Base-by-base conservation (phyloP, 192 early-diverging fungal genomes). In the Paraglomus brasilianum region DNA sequence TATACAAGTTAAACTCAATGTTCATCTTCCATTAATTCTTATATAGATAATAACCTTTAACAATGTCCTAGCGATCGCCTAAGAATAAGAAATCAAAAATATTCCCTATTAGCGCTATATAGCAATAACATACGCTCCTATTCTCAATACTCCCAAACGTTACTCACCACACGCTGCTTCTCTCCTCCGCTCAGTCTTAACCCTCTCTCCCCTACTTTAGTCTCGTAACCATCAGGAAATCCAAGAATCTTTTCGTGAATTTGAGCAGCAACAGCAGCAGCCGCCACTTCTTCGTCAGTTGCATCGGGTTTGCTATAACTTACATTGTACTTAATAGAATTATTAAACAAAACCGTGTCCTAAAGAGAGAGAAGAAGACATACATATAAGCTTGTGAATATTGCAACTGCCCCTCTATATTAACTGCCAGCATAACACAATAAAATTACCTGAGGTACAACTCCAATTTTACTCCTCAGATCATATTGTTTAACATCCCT, bases 101-200 rank as follows among this genome's bases (percentile, higher is more conserved):
- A 17, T 13, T 75, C 68, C 48, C 78, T 82, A 48, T 80, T 78
- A 8, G 85, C 70, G 7, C 82, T 82, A 11, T 69, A 51, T 14
- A 78, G 67, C n/a, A 76, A 70, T n/a, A 30, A 30, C 30, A 30
- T 3, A 30, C 3, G 30, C 30, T 1, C 30, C 30, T 30, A 30
- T 30, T 30, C 30, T 30, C 30, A 30, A n/a, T 30, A 30, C 3
- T 30, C 75, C 1, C 90, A 92, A 17, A 93, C 85, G 0, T 92
- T 93, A 86, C 92, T 92, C 6, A 90, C 93, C 63, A 97, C 85
- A 36, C 95, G 86, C 57, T 91, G 90, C 69, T 92, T 92, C 72
- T 96, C 95, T 22, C 94, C 95, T 52, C 95, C 94, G 46, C 85
- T 88, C 17, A 98, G 80, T 57, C 94, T 81, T 74, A 91, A 66